Conservation (phyloP, 176 grass and related monocot species). For the Thalia dealbata region DNA sequence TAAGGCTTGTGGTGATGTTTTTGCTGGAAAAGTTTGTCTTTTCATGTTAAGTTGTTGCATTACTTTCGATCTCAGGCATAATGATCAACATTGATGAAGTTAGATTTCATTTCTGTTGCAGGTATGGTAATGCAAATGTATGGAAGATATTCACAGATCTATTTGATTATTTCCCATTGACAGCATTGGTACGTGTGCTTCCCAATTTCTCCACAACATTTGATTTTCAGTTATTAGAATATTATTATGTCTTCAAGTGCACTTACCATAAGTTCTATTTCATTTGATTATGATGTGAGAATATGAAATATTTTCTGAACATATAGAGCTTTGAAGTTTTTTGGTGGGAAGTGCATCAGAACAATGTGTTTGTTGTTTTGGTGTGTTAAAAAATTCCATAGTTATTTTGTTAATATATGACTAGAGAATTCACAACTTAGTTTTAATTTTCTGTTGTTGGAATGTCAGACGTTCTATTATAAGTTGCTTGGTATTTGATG, state of each 20-base stretch:
- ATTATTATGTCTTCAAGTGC: background rate
- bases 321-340: too few species aligned
- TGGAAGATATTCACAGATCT: conserved; percentile 19
- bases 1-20: background rate
- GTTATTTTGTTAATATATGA: background rate
- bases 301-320: too few species aligned
- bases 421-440: background rate
- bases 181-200: conserved; percentile 19
- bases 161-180: conserved; percentile 22
- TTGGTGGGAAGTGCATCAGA: too few species aligned
- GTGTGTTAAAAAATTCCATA: background rate
- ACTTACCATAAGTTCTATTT: background rate
- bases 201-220: background rate
- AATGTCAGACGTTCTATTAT: background rate
- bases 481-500: background rate
- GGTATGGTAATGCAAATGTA: conserved; percentile 21
- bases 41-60: background rate
- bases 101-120: background rate
- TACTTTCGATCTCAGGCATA: background rate
- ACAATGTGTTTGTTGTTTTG: too few species aligned
- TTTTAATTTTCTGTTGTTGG: background rate
- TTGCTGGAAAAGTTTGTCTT: background rate
- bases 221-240: background rate
- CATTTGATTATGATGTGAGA: too few species aligned
- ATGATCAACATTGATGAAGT: background rate